Evolutionary conservation across 805 yeast genomes (phyloP), one percentile per base, ranked within the genome.

Genomic region (Cyberlindnera bimundalis): DNA sequence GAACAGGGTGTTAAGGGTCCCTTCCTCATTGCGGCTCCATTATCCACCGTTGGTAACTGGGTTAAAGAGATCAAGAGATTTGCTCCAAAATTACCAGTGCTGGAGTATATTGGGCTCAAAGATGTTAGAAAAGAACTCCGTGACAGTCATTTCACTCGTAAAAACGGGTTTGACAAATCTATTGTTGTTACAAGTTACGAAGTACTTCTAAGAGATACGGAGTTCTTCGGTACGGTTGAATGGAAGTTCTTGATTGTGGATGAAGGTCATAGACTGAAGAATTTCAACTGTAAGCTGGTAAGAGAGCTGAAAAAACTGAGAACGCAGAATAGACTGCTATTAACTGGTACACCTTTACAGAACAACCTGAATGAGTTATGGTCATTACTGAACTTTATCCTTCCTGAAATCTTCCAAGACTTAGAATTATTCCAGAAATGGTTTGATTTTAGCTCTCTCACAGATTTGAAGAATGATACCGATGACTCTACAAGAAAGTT

Each of bases 321-420:
- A 17, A 80, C 84, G 1, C 69, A 78, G 1, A 91, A 91, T 56
- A 68, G 96, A 46, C 66, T 91, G 34, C 66, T 91, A 20, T 65
- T 91, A 12, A 91, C 99, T 0, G 99, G 99, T n/a, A 91, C 99
- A 0, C 98, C 99, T 0, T 67, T 91, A 38, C 99, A 91, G 60
- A 91, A 91, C 59, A 91, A 90, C 55, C 66, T 91, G 42, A 76
- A 83, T 39, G 98, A 93, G 62, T 65, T 93, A 28, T 91, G 98
- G 98, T 84, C 96, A 0, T 66, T 93, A 42, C 68, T 91, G 40
- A 93, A 93, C 58, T 91, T 91, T 57, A 82, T 93, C 26, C 67
- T 91, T 37, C 99, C 99, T 0, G 96, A 89, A 53, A 84, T 93
- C 21, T 91, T 91, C 60, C 86, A 86, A 31, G 98, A 91, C 61